A percentile compares a stretch with the other conserved stretches of the same genome.
These are phyloP conservation scores for Phanerodontia chrysosporium DNA, from an alignment of 768 basidiomycete genomes.

Conservation along the genomic window DNA sequence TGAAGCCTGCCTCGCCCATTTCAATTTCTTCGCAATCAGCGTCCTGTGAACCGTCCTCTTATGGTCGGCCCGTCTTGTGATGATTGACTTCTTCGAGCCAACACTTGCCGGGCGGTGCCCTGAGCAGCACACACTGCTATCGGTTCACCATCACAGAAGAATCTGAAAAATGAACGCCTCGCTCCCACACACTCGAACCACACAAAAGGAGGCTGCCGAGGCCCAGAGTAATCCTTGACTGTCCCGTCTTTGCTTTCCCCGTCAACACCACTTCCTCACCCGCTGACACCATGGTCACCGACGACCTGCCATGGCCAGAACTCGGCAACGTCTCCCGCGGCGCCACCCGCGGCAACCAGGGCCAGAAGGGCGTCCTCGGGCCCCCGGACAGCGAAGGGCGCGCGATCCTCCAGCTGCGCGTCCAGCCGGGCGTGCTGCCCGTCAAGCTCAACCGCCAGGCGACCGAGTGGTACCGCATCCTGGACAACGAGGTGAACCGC, in stretches of 20 bases:
- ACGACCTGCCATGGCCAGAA: slow-evolving; percentile 86
- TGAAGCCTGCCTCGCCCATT: background rate
- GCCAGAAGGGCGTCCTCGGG: slow-evolving; percentile 75
- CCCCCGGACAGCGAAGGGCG: slow-evolving; percentile 73
- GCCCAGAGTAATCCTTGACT: slow-evolving; percentile 9
- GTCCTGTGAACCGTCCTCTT: background rate
- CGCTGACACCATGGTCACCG: slow-evolving; percentile 38
- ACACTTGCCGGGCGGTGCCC: slow-evolving; percentile 11
- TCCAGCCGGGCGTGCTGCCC: slow-evolving; percentile 78
- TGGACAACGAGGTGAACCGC: slow-evolving; percentile 74
- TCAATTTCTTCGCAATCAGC: background rate
- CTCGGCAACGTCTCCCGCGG: slow-evolving; percentile 81
- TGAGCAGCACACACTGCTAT: slow-evolving; percentile 11
- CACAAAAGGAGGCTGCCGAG: slow-evolving; percentile 12
- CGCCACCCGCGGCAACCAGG: slow-evolving; percentile 81
- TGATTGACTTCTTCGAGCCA: slow-evolving; percentile 10
- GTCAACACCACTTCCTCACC: slow-evolving; percentile 5
- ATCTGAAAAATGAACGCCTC: slow-evolving; percentile 1
- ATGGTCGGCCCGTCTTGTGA: background rate
- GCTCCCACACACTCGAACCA: slow-evolving; percentile 8
- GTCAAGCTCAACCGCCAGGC: slow-evolving; percentile 71
- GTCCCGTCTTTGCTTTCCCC: slow-evolving; percentile 8
- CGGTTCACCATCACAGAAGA: slow-evolving; percentile 12
- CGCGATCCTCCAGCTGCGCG: slow-evolving; percentile 71
- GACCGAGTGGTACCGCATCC: slow-evolving; percentile 78